Conservation (phyloP, 495 filamentous ascomycete genomes). For the Trichoderma virens region DNA sequence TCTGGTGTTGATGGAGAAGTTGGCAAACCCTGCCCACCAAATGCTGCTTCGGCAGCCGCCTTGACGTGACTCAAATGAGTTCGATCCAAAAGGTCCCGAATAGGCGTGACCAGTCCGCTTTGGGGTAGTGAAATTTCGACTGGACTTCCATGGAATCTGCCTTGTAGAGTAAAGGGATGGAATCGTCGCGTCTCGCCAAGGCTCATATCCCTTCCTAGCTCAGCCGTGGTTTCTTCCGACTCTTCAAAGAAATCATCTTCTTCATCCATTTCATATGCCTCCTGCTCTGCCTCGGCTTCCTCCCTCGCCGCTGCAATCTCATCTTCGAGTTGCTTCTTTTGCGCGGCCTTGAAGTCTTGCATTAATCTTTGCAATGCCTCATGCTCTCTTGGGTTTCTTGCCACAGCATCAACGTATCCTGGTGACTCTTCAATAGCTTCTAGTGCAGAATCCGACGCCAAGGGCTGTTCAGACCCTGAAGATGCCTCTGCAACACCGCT, state of each 20-base stretch:
- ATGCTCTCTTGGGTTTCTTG: slow-evolving; percentile 43
- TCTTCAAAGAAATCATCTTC: slow-evolving; percentile 24
- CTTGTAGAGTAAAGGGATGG: slow-evolving; percentile 5
- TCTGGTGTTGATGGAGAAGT: slow-evolving; percentile 48
- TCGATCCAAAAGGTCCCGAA: slow-evolving; percentile 55
- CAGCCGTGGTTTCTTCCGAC: neutral
- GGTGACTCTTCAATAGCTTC: slow-evolving; percentile 13
- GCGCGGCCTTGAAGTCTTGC: slow-evolving; percentile 41
- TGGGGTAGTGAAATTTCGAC: slow-evolving; percentile 31
- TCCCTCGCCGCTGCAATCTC: slow-evolving; percentile 38
- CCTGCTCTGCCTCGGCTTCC: slow-evolving; percentile 25
- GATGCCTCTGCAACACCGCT: neutral
- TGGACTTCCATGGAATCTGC: slow-evolving; percentile 8
- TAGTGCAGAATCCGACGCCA: slow-evolving; percentile 10
- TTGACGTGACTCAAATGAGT: slow-evolving; percentile 64
- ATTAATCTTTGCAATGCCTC: slow-evolving; percentile 41
- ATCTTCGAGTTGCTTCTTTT: slow-evolving; percentile 43
- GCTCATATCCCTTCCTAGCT: neutral
- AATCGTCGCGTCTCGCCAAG: neutral
- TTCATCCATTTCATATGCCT: slow-evolving; percentile 18
- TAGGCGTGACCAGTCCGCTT: slow-evolving; percentile 55
- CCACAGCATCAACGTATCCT: slow-evolving; percentile 34
- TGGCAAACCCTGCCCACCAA: slow-evolving; percentile 70
- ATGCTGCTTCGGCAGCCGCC: slow-evolving; percentile 55
- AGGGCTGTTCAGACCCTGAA: neutral